Evolutionary conservation across 768 basidiomycete genomes (phyloP).

Genomic region (Russula ochroleuca): DNA sequence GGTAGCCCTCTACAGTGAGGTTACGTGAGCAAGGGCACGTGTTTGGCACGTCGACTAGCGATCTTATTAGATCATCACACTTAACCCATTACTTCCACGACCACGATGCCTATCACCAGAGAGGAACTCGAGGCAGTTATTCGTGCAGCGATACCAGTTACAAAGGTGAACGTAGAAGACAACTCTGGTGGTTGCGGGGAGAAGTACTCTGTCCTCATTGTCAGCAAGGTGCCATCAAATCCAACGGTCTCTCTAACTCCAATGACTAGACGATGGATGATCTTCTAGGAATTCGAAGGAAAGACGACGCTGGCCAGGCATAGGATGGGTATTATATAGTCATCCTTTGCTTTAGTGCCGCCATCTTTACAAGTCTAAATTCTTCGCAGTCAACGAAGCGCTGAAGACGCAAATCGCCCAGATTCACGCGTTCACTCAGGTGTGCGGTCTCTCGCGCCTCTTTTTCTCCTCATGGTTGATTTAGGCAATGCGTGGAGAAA

Average conservation of each 20-base stretch:
- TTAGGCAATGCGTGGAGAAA: conserved; percentile 45
- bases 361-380: background rate
- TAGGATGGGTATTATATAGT: conserved; percentile 49
- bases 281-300: conserved; percentile 63
- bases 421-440: conserved; percentile 90
- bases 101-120: conserved; percentile 56
- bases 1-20: too few species aligned
- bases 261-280: background rate
- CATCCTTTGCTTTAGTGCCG: background rate
- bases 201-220: conserved; percentile 67
- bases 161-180: conserved; percentile 70
- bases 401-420: conserved; percentile 70
- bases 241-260: background rate
- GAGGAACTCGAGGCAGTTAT: conserved; percentile 60
- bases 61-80: too few species aligned
- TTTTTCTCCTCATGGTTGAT: background rate
- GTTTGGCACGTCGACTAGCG: too few species aligned
- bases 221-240: conserved; percentile 55
- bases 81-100: background rate
- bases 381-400: conserved; percentile 61
- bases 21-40: too few species aligned
- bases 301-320: conserved; percentile 78
- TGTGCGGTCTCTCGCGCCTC: conserved; percentile 32
- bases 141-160: conserved; percentile 56
- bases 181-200: conserved; percentile 79